Percentiles rank a stretch among this genome's conserved stretches.
Evolutionary conservation across 306 rosid species (phyloP).

Genomic region (Vigna radiata): DNA sequence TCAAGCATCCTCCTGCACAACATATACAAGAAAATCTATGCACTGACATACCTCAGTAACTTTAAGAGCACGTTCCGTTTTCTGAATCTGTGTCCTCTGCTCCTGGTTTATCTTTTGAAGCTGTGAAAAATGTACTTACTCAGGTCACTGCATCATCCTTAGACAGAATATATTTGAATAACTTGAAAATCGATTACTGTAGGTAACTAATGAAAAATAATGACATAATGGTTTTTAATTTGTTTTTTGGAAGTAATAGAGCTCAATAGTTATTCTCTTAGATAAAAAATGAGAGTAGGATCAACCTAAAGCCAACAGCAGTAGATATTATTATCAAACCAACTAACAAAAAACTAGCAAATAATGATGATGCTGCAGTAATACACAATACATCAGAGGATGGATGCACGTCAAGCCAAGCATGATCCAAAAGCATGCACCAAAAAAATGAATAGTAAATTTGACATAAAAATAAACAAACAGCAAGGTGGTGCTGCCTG

Average conservation of each 20-base stretch:
- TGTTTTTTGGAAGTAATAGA: constrained; percentile 7
- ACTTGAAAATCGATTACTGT: constrained; percentile 15
- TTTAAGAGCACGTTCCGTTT: constrained; percentile 86
- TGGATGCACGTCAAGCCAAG: not conserved
- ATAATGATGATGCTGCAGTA: not conserved
- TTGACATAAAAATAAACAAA: not conserved
- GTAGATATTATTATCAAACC: not conserved
- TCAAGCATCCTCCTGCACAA: constrained; percentile 43
- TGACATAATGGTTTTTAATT: not conserved
- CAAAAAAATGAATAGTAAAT: not conserved
- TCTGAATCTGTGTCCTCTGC: constrained; percentile 71
- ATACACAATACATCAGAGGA: not conserved
- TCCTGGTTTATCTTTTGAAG: constrained; percentile 73
- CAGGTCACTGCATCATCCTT: constrained; percentile 45
- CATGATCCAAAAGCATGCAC: constrained; percentile 10
- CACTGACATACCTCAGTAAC: constrained; percentile 81
- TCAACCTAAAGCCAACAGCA: constrained; percentile 30
- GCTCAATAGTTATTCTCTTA: not conserved
- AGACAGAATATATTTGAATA: constrained; percentile 24
- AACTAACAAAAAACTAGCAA: not conserved
- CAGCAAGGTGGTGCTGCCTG: not conserved
- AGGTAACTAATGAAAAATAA: constrained; percentile 17
- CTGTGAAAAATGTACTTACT: constrained; percentile 53
- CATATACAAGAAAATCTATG: constrained; percentile 32
- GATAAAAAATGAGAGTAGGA: constrained; percentile 23